Evolutionary conservation across 805 yeast genomes (phyloP), one percentile per base, ranked within the genome.

Genomic region (Starmerella geochares): DNA sequence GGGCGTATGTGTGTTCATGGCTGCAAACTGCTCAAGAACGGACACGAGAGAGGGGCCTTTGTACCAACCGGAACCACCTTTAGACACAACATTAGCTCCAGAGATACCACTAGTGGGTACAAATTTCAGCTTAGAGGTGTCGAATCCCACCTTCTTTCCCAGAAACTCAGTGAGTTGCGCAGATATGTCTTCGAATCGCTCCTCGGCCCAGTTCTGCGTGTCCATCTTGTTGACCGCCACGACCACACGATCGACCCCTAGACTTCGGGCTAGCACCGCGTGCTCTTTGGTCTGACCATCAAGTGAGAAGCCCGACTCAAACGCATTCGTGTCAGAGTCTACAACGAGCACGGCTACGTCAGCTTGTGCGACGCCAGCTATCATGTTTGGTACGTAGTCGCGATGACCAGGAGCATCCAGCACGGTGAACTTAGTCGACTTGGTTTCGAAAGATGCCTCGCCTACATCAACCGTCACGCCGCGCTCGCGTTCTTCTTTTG

Each of bases 381-480:
- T 83, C 86, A 84, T 82, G 58, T 82, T 85, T 3, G 94, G 94
- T 28, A 84, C 83, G 63, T 81, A 84, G 60, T 84, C 92, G 53
- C 74, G 72, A 64, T 84, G 94, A 0, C 94, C 94, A 0, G 94
- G 94, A 0, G 94, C 87, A 67, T 84, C 94, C 49, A 84, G 77
- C 4, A 86, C 80, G 0, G 86, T 79, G 62, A 80, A 82, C 43
- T 72, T 66, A 5, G 79, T 71, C 2, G 58, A 62, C 1, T 60
- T 47, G 2, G 88, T 81, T 57, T 78, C 82, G 53, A 84, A 80
- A 35, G 71, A 69, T 8, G 84, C 79, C 47, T 81, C 80, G 50
- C 84, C 80, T 28, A 83, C 77, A 60, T 84, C 94, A 21, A 83
- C 79, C 2, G 94, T 84, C 4, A 84, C 86, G 44, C 94, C 94